Conservation (phyloP, 2,329 filamentous ascomycete genomes). For the Amphichorda felina region DNA sequence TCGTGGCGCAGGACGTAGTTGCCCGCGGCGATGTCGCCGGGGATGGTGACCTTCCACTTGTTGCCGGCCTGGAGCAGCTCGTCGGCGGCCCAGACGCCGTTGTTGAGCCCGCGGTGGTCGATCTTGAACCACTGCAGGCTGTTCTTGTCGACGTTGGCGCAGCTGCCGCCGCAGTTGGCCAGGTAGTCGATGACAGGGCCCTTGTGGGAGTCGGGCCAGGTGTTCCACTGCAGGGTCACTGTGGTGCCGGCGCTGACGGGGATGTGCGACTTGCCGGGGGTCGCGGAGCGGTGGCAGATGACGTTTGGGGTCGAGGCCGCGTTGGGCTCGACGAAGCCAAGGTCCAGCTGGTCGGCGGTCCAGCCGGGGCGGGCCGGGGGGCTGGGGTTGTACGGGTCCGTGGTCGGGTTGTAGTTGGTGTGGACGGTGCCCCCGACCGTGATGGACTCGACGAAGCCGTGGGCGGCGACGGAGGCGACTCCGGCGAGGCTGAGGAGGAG, state of each 20-base stretch:
- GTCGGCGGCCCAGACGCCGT: constrained; percentile 41
- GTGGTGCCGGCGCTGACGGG: constrained; percentile 21
- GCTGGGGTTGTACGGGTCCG: constrained; percentile 2
- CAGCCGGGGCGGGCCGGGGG: constrained; percentile 18
- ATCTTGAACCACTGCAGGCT: constrained; percentile 51
- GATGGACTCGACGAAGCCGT: constrained; percentile 5
- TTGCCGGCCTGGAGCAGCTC: constrained; percentile 31
- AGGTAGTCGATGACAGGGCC: constrained; percentile 50
- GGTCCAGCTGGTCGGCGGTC: constrained; percentile 25
- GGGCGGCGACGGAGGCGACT: constrained; percentile 4
- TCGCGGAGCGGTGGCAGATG: constrained; percentile 28
- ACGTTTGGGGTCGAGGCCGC: constrained; percentile 24
- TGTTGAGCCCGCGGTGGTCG: constrained; percentile 36
- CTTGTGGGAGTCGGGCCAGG: constrained; percentile 25
- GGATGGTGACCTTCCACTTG: constrained; percentile 34
- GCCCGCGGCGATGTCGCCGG: constrained; percentile 30
- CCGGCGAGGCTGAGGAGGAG: constrained; percentile 1
- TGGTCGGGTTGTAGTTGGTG: constrained; percentile 4
- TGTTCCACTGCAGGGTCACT: constrained; percentile 24
- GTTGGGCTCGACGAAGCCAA: constrained; percentile 32
- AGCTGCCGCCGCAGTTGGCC: constrained; percentile 43
- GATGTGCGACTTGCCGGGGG: constrained; percentile 19
- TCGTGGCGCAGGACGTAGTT: constrained; percentile 44
- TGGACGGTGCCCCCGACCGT: constrained; percentile 1
- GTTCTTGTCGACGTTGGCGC: constrained; percentile 36